phyloP scores from a whole-genome alignment of 352 stramenopile species.

The Globisporangium iwayamae region DNA sequence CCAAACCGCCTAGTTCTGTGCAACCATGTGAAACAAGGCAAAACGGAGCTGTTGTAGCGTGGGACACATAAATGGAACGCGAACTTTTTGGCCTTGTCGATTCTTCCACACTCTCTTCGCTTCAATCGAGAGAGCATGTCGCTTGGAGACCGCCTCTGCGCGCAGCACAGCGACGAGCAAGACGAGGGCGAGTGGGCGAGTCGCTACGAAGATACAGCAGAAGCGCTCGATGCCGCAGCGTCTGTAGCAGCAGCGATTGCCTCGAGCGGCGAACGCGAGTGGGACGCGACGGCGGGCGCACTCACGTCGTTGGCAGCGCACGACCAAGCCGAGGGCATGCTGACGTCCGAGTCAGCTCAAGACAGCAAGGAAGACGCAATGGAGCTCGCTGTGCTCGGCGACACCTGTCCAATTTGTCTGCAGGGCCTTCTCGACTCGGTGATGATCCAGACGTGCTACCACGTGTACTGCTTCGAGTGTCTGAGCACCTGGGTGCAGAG shows the following conservation, averaged over 20 bases:
- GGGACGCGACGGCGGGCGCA: conserved; percentile 17
- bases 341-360: conserved; percentile 3
- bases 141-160: conserved; percentile 25
- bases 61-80: too few species aligned
- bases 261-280: conserved; percentile 12
- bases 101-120: not conserved
- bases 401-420: conserved; percentile 70
- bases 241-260: not conserved
- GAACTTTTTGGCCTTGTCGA: not conserved
- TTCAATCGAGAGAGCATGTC: conserved; percentile 26
- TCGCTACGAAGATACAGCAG: conserved; percentile 22
- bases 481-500: conserved; percentile 58
- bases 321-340: conserved; percentile 8
- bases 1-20: not conserved
- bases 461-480: conserved; percentile 75
- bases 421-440: conserved; percentile 49
- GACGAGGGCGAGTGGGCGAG: conserved; percentile 51
- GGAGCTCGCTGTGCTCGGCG: conserved; percentile 59
- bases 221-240: conserved; percentile 1
- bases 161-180: conserved; percentile 18
- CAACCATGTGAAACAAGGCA: not conserved
- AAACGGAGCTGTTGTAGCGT: not conserved
- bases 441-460: conserved; percentile 60
- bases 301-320: conserved; percentile 21
- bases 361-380: conserved; percentile 21